These are phyloP conservation scores for Straminergon stramineum DNA, from an alignment of 225 moss, liverwort and hornwort species.

Conservation along the genomic window DNA sequence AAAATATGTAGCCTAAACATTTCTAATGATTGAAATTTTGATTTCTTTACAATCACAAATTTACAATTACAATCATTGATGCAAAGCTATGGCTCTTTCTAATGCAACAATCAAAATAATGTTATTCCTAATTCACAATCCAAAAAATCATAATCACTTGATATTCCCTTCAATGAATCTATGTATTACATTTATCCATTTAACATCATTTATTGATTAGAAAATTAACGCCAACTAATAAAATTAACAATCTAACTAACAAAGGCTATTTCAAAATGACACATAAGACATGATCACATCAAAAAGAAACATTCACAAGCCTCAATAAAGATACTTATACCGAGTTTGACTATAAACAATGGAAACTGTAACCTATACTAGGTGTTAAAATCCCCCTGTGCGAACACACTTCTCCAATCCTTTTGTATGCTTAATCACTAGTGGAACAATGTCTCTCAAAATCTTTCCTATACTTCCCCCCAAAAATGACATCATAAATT, in stretches of 20 bases:
- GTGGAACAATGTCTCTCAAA: accelerated
- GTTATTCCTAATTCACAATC: too few relatives aligned
- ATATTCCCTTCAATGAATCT: too few relatives aligned
- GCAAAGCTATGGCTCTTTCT: too few relatives aligned
- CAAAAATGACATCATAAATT: too few relatives aligned
- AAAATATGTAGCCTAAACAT: not conserved
- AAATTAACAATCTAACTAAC: too few relatives aligned
- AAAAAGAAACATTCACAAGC: not conserved
- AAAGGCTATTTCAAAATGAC: too few relatives aligned
- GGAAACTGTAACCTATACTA: accelerated
- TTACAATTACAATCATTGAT: not conserved
- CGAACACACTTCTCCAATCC: too few relatives aligned
- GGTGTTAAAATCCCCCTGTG: accelerated
- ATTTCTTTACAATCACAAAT: not conserved
- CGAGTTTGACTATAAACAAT: not conserved
- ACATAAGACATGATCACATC: not conserved
- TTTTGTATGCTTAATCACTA: too few relatives aligned
- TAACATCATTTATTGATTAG: not conserved
- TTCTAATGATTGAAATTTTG: not conserved
- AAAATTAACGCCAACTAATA: too few relatives aligned
- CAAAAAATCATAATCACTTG: too few relatives aligned
- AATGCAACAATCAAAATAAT: accelerated
- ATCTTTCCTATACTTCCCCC: too few relatives aligned
- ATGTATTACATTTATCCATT: too few relatives aligned
- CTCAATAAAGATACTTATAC: not conserved